Evolutionary conservation across 164 flowering plant species (phyloP).

Genomic region (Taxillus chinensis): DNA sequence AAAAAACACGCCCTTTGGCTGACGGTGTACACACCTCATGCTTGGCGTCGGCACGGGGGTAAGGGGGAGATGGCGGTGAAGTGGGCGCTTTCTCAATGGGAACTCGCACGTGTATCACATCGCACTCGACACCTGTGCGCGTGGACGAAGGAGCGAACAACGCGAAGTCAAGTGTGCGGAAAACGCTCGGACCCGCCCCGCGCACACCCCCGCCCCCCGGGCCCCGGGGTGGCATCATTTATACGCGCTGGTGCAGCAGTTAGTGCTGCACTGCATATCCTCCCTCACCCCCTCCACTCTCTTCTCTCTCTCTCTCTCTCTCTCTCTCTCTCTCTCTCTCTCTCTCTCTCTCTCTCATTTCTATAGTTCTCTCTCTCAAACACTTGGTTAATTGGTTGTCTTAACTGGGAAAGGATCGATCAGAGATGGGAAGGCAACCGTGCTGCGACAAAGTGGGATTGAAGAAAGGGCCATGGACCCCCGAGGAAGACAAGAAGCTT

Average conservation of each 20-base stretch:
- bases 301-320: not conserved
- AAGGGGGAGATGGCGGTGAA: slow-evolving; percentile 11
- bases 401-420: not conserved
- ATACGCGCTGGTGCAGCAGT: slow-evolving; percentile 8
- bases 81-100: slow-evolving; percentile 23
- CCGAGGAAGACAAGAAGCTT: slow-evolving; percentile 64
- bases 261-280: not conserved
- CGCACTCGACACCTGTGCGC: slow-evolving; percentile 17
- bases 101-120: slow-evolving; percentile 18
- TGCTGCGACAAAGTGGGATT: slow-evolving; percentile 73
- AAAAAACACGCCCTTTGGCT: too few relatives aligned
- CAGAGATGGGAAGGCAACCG: slow-evolving; percentile 61
- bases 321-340: not conserved
- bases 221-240: not conserved
- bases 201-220: not conserved
- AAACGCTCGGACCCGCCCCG: too few relatives aligned
- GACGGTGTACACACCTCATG: too few relatives aligned
- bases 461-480: slow-evolving; percentile 77
- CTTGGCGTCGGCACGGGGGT: too few relatives aligned
- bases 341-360: not conserved
- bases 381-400: not conserved
- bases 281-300: not conserved
- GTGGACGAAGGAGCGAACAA: not conserved
- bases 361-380: slow-evolving; percentile 1
- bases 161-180: not conserved